These are phyloP conservation scores for Azolla pinnata DNA, from an alignment of 75 land plant genomes.

Conservation along the genomic window DNA sequence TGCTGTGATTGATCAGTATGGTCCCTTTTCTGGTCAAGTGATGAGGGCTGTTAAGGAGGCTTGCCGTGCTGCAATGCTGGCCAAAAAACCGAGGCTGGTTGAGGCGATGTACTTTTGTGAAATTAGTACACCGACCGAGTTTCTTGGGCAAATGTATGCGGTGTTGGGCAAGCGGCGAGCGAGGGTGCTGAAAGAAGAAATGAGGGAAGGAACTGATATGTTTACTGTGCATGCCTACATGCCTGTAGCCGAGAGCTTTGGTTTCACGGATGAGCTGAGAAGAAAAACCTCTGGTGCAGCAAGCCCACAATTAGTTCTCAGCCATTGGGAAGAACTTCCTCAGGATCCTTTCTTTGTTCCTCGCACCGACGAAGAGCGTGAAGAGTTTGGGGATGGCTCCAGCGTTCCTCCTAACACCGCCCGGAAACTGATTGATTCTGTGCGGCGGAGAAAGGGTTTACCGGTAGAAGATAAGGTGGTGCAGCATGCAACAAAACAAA, in stretches of 20 bases:
- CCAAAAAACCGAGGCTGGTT: conserved; percentile 64
- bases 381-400: conserved; percentile 92
- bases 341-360: conserved; percentile 96
- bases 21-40: conserved; percentile 69
- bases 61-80: conserved; percentile 67
- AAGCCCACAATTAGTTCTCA: conserved; percentile 69
- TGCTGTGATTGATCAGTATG: conserved; percentile 41
- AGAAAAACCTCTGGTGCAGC: conserved; percentile 74
- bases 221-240: conserved; percentile 91
- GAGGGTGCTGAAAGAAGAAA: conserved; percentile 69
- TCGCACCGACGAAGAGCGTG: conserved; percentile 83
- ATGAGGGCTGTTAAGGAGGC: conserved; percentile 82
- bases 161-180: conserved; percentile 72
- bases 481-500: conserved; percentile 84
- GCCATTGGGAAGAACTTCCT: conserved; percentile 74
- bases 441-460: conserved; percentile 76
- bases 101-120: conserved; percentile 93
- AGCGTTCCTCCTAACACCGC: conserved; percentile 77
- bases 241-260: conserved; percentile 88
- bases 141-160: conserved; percentile 65
- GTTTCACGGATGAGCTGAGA: conserved; percentile 81
- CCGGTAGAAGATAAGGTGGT: conserved; percentile 92
- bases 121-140: conserved; percentile 65
- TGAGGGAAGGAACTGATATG: conserved; percentile 79
- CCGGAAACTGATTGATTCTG: conserved; percentile 75